Evolutionary conservation across 306 rosid species (phyloP).

Genomic region (Acacia confusa): DNA sequence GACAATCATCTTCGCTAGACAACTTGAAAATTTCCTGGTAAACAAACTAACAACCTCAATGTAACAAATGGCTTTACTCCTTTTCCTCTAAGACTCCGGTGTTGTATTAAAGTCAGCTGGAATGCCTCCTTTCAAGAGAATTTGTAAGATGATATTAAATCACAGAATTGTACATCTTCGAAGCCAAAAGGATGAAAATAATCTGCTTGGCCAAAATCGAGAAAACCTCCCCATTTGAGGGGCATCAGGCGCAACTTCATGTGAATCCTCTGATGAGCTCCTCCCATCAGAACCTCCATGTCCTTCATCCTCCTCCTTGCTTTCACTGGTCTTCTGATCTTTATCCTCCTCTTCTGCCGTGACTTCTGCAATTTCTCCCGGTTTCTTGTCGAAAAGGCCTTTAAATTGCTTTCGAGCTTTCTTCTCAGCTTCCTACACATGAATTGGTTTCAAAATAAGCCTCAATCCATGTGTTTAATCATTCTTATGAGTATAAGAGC

Average conservation of each 20-base stretch:
- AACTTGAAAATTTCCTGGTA: neutral
- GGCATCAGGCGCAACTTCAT: conserved; percentile 47
- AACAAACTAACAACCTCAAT: neutral
- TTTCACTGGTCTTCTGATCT: conserved; percentile 43
- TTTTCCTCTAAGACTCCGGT: conserved; percentile 1
- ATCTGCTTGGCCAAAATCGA: conserved; percentile 57
- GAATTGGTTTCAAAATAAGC: conserved; percentile 16
- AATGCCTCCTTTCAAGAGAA: conserved; percentile 22
- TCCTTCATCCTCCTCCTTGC: conserved; percentile 39
- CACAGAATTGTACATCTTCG: conserved; percentile 72
- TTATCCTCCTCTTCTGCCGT: conserved; percentile 45
- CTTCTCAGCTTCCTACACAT: conserved; percentile 70
- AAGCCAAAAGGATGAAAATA: conserved; percentile 59
- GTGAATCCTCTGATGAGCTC: conserved; percentile 48
- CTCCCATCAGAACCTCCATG: conserved; percentile 44
- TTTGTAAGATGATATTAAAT: conserved; percentile 18
- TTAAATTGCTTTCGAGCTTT: conserved; percentile 80
- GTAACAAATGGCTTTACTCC: conserved; percentile 18
- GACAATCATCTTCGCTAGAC: too few relatives aligned
- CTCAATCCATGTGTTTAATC: neutral
- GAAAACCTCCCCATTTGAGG: conserved; percentile 58
- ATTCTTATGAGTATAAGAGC: neutral
- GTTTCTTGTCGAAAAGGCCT: conserved; percentile 93
- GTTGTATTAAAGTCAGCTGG: conserved; percentile 19
- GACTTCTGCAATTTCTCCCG: conserved; percentile 81